Evolutionary conservation across 805 yeast species (phyloP).

Genomic region (Zygotorulaspora chibaensis): DNA sequence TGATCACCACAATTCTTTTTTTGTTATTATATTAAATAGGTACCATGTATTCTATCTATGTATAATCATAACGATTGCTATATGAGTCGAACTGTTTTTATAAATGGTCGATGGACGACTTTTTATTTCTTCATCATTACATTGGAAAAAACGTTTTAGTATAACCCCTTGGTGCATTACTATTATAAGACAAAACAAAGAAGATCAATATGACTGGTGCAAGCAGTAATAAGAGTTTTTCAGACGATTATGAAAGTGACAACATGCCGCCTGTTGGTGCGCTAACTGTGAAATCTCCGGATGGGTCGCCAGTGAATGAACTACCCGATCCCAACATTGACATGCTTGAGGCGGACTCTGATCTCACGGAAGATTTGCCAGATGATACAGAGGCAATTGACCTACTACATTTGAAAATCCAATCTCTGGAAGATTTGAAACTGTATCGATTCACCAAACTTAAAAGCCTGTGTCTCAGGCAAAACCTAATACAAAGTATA

Average conservation of each 20-base stretch:
- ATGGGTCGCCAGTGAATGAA: constrained; percentile 9
- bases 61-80: constrained; percentile 9
- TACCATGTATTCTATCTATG: background rate
- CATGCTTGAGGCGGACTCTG: constrained; percentile 62
- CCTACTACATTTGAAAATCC: constrained; percentile 64
- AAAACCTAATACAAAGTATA: constrained; percentile 73
- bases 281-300: background rate
- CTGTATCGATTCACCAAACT: constrained; percentile 54
- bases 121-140: too few species aligned
- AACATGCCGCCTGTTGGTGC: background rate
- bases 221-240: background rate
- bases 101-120: too few species aligned
- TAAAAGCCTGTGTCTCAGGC: constrained; percentile 68
- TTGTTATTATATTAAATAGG: background rate
- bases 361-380: constrained; percentile 53
- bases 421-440: constrained; percentile 56
- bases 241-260: background rate
- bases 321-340: constrained; percentile 42
- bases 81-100: background rate
- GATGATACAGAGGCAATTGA: constrained; percentile 59
- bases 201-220: background rate
- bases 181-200: background rate
- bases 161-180: background rate
- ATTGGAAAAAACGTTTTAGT: too few species aligned
- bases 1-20: background rate